Conservation (phyloP, 202 grass and related monocot species). For the Setaria italica region DNA sequence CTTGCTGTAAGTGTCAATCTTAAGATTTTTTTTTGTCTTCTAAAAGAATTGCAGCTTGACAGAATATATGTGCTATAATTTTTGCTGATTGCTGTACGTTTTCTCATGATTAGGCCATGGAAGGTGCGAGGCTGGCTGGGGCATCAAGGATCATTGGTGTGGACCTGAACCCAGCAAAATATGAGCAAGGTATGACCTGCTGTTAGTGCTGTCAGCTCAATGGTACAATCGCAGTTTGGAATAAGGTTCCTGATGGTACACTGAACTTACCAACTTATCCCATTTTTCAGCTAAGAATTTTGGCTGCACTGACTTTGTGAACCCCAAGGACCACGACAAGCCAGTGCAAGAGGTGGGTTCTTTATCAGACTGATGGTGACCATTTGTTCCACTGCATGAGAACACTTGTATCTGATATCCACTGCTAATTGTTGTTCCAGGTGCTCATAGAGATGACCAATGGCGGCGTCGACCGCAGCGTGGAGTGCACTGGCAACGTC, state of each 20-base stretch:
- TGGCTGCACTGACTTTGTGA: constrained; percentile 78
- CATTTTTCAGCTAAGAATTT: constrained; percentile 70
- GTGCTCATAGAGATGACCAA: constrained; percentile 80
- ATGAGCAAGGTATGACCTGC: constrained; percentile 55
- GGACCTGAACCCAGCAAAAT: constrained; percentile 73
- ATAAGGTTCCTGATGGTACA: background rate
- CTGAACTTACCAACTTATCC: background rate
- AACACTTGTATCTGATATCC: background rate
- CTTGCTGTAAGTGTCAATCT: constrained; percentile 61
- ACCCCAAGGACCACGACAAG: constrained; percentile 71
- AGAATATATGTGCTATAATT: background rate
- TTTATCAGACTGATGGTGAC: background rate
- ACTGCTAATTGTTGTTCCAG: constrained; percentile 35
- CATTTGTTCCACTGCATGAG: background rate
- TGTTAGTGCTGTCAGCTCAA: background rate
- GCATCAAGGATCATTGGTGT: constrained; percentile 81
- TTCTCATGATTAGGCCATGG: constrained; percentile 61
- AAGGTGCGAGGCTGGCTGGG: constrained; percentile 72
- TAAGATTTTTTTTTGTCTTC: background rate
- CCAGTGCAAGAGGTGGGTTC: constrained; percentile 68
- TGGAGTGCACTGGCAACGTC: constrained; percentile 80
- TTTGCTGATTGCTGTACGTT: background rate
- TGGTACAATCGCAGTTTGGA: background rate
- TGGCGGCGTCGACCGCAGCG: constrained; percentile 64
- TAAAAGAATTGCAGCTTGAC: background rate